Conservation (phyloP, 208 protist species). For the Trypanosoma melophagium region DNA sequence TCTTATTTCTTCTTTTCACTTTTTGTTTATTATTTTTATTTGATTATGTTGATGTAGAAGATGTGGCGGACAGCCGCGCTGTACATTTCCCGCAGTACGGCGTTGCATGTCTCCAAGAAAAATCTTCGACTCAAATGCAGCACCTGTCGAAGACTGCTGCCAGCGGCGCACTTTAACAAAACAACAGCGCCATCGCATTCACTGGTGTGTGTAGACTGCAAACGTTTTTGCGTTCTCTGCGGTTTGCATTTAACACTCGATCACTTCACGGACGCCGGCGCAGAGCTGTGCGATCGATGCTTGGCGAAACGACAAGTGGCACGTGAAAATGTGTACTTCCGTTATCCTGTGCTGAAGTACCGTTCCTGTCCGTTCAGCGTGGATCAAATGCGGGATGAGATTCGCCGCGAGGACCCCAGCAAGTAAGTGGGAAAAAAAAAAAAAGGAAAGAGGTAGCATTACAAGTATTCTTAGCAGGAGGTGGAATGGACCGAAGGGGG, state of each 20-base stretch:
- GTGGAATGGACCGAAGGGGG: no score
- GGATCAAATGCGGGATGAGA: constrained; percentile 71
- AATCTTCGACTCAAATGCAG: constrained; percentile 64
- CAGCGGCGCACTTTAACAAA: constrained; percentile 67
- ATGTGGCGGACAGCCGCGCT: constrained; percentile 24
- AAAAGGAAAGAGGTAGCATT: not conserved
- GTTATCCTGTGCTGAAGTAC: constrained; percentile 88
- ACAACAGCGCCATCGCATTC: constrained; percentile 40
- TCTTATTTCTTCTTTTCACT: not conserved
- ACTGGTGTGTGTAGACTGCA: constrained; percentile 74
- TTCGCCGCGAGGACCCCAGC: constrained; percentile 35
- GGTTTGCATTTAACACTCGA: constrained; percentile 52
- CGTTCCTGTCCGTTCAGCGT: constrained; percentile 81
- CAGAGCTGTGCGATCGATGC: constrained; percentile 64
- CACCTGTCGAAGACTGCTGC: constrained; percentile 60
- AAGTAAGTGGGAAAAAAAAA: not conserved
- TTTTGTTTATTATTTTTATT: constrained; percentile 9
- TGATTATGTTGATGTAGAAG: constrained; percentile 6
- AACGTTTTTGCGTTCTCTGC: constrained; percentile 70
- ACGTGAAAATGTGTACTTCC: constrained; percentile 84
- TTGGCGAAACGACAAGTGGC: constrained; percentile 74
- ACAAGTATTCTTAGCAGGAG: no score
- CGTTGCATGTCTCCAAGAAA: constrained; percentile 60
- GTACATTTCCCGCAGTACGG: constrained; percentile 5
- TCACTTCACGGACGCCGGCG: constrained; percentile 45